Evolutionary conservation across 2,329 filamentous ascomycete species (phyloP), one percentile per base, ranked within the genome.

Genomic region (Venturia carpophila): DNA sequence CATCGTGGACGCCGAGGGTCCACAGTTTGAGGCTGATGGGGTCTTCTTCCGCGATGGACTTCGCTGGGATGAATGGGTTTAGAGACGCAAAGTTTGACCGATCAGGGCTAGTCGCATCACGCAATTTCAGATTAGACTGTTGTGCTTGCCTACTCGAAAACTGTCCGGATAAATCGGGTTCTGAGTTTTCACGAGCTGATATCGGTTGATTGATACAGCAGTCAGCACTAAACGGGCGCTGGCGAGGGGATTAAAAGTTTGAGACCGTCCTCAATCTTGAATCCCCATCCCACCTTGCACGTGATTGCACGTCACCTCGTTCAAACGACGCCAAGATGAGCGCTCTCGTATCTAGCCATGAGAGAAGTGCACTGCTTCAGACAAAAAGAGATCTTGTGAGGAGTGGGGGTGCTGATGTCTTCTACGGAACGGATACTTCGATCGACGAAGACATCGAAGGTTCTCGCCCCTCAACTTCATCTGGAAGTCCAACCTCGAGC

Each of bases 1-100:
- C 39, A 55, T 66, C 21, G 27, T 64, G 17, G 61, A 63, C 7
- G 64, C 43, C 21, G 64, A 66, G 1, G 70, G 69, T 1, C 72
- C 70, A n/a, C 70, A 70, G 43, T 69, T 67, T 41, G 63, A 67
- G 10, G 9, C 39, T 13, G 61, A 67, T 19, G 66, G 66, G 10
- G 21, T 68, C 15, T 49, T 64, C 24, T 66, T 67, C 63, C 62
- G 67, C 30, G 41, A 66, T 21, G 66, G 66, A 9, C 19, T 58
- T 30, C 45, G 47, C 13, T 67, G 66, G 64, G 21, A 60, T 39
- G 34, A 65, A 19, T 68, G 67, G 67, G 62, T 65, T 24, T 68
- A 42, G 30, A 55, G 11, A 5, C 49, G 49, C 49, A 1, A 34
- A 47, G 6, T 19, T n/a, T 55, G 24, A 19, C 49, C 15, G 24